Base-by-base conservation (phyloP, 2,329 filamentous ascomycete genomes). In the Mycogone perniciosa region DNA sequence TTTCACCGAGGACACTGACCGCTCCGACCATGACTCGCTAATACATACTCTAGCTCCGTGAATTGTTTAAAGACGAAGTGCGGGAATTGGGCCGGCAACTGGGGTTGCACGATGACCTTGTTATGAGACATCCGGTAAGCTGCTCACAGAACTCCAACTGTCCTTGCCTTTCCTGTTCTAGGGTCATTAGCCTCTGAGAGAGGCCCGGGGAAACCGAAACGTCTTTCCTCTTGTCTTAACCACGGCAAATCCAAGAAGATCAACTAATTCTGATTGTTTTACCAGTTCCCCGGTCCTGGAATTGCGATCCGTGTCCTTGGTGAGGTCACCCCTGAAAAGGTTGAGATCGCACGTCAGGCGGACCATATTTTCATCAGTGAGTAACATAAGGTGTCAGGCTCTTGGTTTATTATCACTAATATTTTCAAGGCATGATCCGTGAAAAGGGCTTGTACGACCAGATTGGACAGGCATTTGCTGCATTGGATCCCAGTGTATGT, bases 261-360 rank as follows among this genome's bases (percentile, higher is more conserved):
- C 20, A 20, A 20, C 20, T 20, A 20, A 20, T 20, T 20, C 20
- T 20, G 20, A 20, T 20, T 20, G 20, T 20, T 20, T 20, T 20
- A 20, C 20, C 20, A 20, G 20, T 20, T 20, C 20, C 20, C 20
- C 20, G 20, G 20, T 20, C 20, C 20, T 4, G 79, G 71, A 46
- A 82, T 95, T 54, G 89, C 80, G 10, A 87, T 93, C 58, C 79
- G 88, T 48, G 85, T 96, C 54, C 74, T 96, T 1, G 91, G 91
- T 34, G 90, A 95, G 59, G 84, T 96, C 10, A 95, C 88, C 1
- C 77, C 76, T 2, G 86, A 91, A 64, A 81, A 86, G 39, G 85
- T 96, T 11, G 81, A 82, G 50, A 93, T 95, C 56, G 88, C 82
- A 2, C 74, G 88, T n/a, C 75, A 86, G 64, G 88, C 87, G 1